Evolutionary conservation across 495 filamentous ascomycete species (phyloP).

Genomic region (Chaetomium cochliodes): DNA sequence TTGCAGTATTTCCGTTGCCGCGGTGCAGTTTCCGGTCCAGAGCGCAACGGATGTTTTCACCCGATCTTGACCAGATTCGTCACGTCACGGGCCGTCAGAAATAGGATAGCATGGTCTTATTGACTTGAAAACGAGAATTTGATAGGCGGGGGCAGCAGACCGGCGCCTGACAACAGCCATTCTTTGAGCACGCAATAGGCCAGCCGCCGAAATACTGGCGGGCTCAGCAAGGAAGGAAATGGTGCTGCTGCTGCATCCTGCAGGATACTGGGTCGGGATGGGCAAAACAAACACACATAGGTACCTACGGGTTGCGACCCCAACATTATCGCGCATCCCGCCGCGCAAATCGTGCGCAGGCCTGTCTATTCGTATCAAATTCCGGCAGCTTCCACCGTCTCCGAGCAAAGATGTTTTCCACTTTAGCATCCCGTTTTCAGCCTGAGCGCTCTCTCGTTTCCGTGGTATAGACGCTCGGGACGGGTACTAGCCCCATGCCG

Average conservation of each 20-base stretch:
- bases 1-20: neutral
- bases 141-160: neutral
- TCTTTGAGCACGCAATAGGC: neutral
- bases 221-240: neutral
- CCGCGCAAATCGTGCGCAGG: neutral
- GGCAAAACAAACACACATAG: neutral
- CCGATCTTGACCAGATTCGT: neutral
- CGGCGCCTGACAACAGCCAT: neutral
- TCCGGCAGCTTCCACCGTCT: neutral
- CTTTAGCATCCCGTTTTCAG: too few species aligned
- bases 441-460: neutral
- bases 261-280: constrained; percentile 1
- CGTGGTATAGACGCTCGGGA: too few species aligned
- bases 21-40: neutral
- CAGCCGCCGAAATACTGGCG: neutral
- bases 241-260: constrained; percentile 13
- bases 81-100: neutral
- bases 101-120: too few species aligned
- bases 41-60: neutral
- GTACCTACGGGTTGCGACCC: constrained; percentile 10
- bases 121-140: too few species aligned
- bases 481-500: neutral
- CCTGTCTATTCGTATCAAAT: neutral
- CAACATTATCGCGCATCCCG: neutral
- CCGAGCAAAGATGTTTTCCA: neutral